Conservation (phyloP, 805 yeast genomes). For the Naumovozyma dairenensis region DNA sequence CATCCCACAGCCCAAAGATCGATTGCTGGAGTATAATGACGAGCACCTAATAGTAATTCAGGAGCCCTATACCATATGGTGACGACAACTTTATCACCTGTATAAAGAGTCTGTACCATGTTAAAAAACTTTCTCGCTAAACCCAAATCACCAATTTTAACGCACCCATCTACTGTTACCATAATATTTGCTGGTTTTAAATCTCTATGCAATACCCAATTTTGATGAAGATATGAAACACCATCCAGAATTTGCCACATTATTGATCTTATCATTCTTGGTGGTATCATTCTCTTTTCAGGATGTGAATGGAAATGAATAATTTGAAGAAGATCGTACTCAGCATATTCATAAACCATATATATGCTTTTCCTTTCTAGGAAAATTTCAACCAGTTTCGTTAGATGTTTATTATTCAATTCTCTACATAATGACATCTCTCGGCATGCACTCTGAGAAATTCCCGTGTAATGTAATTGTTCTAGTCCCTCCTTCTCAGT, state of each 20-base stretch:
- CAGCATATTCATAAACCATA: conserved; percentile 94
- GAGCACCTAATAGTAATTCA: conserved; percentile 77
- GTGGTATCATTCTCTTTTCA: conserved; percentile 69
- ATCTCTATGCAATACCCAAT: conserved; percentile 94
- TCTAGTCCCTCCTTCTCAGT: conserved; percentile 84
- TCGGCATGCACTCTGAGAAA: conserved; percentile 89
- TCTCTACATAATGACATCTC: conserved; percentile 95
- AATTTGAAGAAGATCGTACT: conserved; percentile 87
- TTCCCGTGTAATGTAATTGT: conserved; percentile 81
- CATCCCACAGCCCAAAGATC: conserved; percentile 97
- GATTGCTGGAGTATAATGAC: conserved; percentile 87
- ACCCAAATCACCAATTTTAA: conserved; percentile 93
- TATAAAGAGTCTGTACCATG: conserved; percentile 74
- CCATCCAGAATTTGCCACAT: conserved; percentile 92
- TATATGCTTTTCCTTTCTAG: conserved; percentile 83
- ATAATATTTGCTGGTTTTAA: conserved; percentile 95
- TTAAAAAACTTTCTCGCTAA: conserved; percentile 80
- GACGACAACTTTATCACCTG: conserved; percentile 93
- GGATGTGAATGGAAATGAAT: conserved; percentile 93
- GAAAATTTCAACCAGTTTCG: conserved; percentile 70
- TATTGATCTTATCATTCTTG: conserved; percentile 67
- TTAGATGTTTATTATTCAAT: conserved; percentile 67
- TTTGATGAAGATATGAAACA: conserved; percentile 81
- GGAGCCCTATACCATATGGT: conserved; percentile 97
- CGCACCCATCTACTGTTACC: conserved; percentile 85